These are phyloP conservation scores for Diutina ranongensis DNA, from an alignment of 1,139 yeast species.

Conservation along the genomic window DNA sequence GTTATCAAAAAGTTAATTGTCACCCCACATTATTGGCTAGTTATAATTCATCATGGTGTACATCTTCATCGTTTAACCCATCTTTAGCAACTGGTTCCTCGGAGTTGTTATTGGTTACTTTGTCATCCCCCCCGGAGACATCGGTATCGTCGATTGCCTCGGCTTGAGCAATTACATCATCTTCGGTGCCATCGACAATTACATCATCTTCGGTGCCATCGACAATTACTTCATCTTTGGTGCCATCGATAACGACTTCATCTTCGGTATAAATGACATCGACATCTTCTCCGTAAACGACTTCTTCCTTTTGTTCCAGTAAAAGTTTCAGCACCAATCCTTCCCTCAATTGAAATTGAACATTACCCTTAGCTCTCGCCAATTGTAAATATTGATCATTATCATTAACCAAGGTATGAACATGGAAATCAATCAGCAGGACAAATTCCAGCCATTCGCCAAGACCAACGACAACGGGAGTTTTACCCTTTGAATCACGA, in stretches of 20 bases:
- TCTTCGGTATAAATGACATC: too few species aligned
- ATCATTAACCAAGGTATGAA: slow-evolving; percentile 52
- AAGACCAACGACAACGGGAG: slow-evolving; percentile 25
- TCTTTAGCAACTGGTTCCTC: not conserved
- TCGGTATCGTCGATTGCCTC: not conserved
- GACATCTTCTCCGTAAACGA: not conserved
- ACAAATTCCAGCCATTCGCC: slow-evolving; percentile 40
- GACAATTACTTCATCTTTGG: not conserved
- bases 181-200: not conserved
- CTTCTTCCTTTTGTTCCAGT: not conserved
- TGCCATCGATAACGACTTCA: not conserved
- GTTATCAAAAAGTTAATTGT: too few species aligned
- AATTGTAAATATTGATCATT: slow-evolving; percentile 61
- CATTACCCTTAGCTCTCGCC: slow-evolving; percentile 71
- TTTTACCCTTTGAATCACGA: slow-evolving; percentile 13
- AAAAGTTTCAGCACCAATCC: slow-evolving; percentile 13
- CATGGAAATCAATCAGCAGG: slow-evolving; percentile 46
- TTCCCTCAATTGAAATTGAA: slow-evolving; percentile 68
- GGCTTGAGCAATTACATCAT: not conserved
- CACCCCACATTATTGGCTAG: too few species aligned
- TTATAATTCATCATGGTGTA: too few species aligned
- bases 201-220: not conserved
- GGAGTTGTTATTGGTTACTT: not conserved
- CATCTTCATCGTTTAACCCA: slow-evolving; percentile 6
- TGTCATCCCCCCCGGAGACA: not conserved